A percentile compares a stretch with the other conserved stretches of the same genome.
These are phyloP conservation scores for Pichia sp. DNA, from an alignment of 1,139 yeast species.

Conservation along the genomic window DNA sequence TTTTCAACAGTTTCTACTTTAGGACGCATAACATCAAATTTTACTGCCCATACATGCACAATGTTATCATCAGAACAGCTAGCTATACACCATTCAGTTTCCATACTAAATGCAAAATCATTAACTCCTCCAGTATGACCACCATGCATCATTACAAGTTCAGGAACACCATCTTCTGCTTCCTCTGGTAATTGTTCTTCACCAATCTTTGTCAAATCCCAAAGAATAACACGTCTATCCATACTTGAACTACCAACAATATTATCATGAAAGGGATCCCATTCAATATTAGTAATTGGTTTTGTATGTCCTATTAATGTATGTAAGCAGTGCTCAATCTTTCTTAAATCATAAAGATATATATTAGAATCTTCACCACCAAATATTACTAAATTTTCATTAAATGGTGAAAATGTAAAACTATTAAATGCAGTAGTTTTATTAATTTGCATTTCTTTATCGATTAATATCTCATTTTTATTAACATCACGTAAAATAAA, in stretches of 20 bases:
- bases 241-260: slow-evolving; percentile 67
- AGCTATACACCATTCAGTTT: slow-evolving; percentile 66
- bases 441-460: slow-evolving; percentile 19
- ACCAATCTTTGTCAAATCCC: slow-evolving; percentile 71
- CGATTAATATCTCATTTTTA: slow-evolving; percentile 26
- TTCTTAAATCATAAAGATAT: slow-evolving; percentile 54
- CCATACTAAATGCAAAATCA: slow-evolving; percentile 66
- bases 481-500: slow-evolving; percentile 42
- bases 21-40: slow-evolving; percentile 34
- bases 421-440: slow-evolving; percentile 48
- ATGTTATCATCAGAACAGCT: slow-evolving; percentile 73
- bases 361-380: slow-evolving; percentile 69
- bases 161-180: slow-evolving; percentile 77
- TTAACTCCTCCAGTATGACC: slow-evolving; percentile 75
- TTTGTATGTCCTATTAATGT: slow-evolving; percentile 75
- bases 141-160: slow-evolving; percentile 78
- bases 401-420: slow-evolving; percentile 57
- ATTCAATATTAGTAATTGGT: slow-evolving; percentile 60
- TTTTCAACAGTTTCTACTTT: slow-evolving; percentile 19
- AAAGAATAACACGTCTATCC: slow-evolving; percentile 63
- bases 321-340: slow-evolving; percentile 43
- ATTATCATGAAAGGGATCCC: slow-evolving; percentile 67
- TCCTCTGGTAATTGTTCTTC: slow-evolving; percentile 76
- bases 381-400: slow-evolving; percentile 52
- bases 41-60: slow-evolving; percentile 68